phyloP scores from a whole-genome alignment of 208 protist species.

The Leishmania lainsoni region DNA sequence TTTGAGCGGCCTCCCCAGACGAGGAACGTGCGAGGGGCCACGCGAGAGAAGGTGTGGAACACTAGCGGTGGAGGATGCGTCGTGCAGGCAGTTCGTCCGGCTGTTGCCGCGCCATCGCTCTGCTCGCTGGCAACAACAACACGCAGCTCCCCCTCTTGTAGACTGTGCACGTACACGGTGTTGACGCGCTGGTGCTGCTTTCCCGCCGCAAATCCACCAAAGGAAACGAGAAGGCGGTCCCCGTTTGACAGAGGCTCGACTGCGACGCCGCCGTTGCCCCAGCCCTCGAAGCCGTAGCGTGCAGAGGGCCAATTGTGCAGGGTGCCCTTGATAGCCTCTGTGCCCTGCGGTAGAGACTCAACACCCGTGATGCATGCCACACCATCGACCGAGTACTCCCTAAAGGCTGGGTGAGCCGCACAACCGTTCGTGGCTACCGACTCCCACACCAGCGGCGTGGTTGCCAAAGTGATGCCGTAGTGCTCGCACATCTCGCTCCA shows the following conservation, averaged over 20 bases:
- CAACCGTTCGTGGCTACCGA: constrained; percentile 16
- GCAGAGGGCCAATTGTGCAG: constrained; percentile 68
- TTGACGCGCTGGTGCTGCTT: constrained; percentile 67
- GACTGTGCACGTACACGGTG: constrained; percentile 65
- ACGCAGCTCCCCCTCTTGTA: constrained; percentile 68
- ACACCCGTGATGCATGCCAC: not conserved
- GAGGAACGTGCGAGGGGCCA: constrained; percentile 54
- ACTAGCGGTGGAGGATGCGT: constrained; percentile 51
- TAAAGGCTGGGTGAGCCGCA: constrained; percentile 24
- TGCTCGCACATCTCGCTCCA: constrained; percentile 93
- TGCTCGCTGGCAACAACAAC: constrained; percentile 25
- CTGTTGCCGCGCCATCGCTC: not conserved
- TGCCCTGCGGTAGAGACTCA: not conserved
- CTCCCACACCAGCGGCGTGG: constrained; percentile 31
- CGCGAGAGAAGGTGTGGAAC: constrained; percentile 73
- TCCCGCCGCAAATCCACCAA: constrained; percentile 77
- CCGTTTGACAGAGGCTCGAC: constrained; percentile 39
- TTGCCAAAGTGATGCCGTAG: constrained; percentile 85
- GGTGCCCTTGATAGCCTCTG: not conserved
- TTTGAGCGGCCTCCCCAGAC: constrained; percentile 87
- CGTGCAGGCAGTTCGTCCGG: not conserved
- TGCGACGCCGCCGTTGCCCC: constrained; percentile 72
- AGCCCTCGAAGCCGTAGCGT: constrained; percentile 81
- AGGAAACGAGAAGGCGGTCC: constrained; percentile 59
- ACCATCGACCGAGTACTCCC: constrained; percentile 16